These are phyloP conservation scores for Setomelanomma holmii DNA, from an alignment of 2,329 filamentous ascomycete genomes.

Conservation along the genomic window DNA sequence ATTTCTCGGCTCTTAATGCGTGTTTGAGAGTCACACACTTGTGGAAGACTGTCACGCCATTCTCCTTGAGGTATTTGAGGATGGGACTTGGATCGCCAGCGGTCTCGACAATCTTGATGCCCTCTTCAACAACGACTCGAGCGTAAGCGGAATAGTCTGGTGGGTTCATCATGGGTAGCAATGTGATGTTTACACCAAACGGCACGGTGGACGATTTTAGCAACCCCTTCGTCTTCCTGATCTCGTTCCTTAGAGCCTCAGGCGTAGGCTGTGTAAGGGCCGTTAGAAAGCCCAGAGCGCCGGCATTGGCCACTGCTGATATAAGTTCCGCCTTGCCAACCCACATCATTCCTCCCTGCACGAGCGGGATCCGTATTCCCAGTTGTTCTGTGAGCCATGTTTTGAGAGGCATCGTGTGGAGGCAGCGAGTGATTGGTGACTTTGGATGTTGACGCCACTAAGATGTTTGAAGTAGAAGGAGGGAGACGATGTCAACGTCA, in stretches of 20 bases:
- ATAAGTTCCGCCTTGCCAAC: conserved; percentile 62
- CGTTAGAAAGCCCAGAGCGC: conserved; percentile 61
- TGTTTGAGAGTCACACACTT: conserved; percentile 37
- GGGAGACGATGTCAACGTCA: not conserved
- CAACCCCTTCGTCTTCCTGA: conserved; percentile 26
- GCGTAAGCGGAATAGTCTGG: conserved; percentile 39
- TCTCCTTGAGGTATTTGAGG: conserved; percentile 34
- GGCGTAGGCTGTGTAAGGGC: conserved; percentile 48
- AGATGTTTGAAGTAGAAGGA: not conserved
- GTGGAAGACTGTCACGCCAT: conserved; percentile 32
- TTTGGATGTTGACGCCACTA: not conserved
- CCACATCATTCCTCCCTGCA: conserved; percentile 59
- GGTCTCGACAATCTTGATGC: conserved; percentile 36
- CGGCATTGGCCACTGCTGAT: conserved; percentile 61
- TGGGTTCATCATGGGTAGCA: conserved; percentile 34
- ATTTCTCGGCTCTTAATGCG: conserved; percentile 31
- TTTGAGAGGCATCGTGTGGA: conserved; percentile 30
- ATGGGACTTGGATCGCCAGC: conserved; percentile 36
- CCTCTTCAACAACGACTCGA: conserved; percentile 31
- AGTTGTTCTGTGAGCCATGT: conserved; percentile 36
- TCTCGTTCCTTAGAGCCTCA: conserved; percentile 34
- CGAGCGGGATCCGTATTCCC: conserved; percentile 31
- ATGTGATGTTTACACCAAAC: conserved; percentile 41
- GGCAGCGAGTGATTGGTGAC: not conserved
- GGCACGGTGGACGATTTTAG: conserved; percentile 50